phyloP scores from a whole-genome alignment of 495 filamentous ascomycete species.

The Tuber indicum region DNA sequence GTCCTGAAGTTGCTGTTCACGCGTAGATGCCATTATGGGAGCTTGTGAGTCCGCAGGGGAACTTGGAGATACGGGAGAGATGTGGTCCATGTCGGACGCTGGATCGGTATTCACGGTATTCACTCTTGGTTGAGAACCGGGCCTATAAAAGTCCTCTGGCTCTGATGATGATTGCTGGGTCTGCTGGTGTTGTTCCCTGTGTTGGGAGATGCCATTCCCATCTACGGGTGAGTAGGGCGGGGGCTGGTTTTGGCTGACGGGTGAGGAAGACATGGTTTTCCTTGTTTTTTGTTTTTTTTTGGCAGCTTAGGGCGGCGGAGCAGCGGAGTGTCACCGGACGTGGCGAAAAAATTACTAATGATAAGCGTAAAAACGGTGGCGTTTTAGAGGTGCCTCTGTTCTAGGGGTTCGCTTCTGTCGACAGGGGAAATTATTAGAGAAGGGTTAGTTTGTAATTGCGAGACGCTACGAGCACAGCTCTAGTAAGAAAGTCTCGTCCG shows the following conservation, averaged over 20 bases:
- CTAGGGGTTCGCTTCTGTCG: slow-evolving; percentile 11
- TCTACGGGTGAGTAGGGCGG: slow-evolving; percentile 29
- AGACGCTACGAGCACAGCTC: slow-evolving; percentile 31
- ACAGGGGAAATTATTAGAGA: slow-evolving; percentile 14
- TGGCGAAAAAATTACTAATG: slow-evolving; percentile 22
- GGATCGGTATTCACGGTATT: slow-evolving; percentile 14
- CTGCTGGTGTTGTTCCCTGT: slow-evolving; percentile 12
- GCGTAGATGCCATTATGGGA: slow-evolving; percentile 28
- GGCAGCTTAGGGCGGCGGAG: neutral
- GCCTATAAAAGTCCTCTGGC: slow-evolving; percentile 38
- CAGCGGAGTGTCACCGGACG: neutral
- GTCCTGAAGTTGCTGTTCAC: slow-evolving; percentile 1
- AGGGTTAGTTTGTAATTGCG: slow-evolving; percentile 11
- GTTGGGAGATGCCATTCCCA: slow-evolving; percentile 6
- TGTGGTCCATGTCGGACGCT: slow-evolving; percentile 12
- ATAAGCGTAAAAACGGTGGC: slow-evolving; percentile 11
- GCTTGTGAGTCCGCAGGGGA: slow-evolving; percentile 39
- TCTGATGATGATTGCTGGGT: slow-evolving; percentile 19
- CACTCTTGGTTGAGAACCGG: slow-evolving; percentile 16
- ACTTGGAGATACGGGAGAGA: slow-evolving; percentile 30
- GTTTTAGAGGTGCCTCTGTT: neutral
- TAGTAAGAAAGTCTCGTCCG: slow-evolving; percentile 8
- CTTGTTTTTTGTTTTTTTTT: slow-evolving; percentile 4
- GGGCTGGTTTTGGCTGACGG: neutral
- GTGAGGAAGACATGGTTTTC: slow-evolving; percentile 15